A percentile compares a stretch with the other conserved stretches of the same genome.
These are phyloP conservation scores for Candida nemodendra DNA, from an alignment of 805 yeast species.

Conservation along the genomic window DNA sequence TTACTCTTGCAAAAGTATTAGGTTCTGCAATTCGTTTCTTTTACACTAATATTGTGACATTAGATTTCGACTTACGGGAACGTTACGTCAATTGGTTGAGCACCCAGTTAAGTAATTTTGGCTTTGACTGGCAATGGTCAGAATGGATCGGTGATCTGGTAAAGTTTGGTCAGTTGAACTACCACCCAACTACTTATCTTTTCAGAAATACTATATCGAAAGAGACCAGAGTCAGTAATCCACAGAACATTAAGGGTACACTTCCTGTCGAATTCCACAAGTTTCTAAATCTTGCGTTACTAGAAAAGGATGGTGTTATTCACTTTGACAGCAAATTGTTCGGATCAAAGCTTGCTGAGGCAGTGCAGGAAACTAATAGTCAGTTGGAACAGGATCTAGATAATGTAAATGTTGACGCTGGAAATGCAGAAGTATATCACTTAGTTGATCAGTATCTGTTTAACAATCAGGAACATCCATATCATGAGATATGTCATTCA, in stretches of 20 bases:
- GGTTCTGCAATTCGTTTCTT: slow-evolving; percentile 89
- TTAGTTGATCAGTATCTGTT: slow-evolving; percentile 34
- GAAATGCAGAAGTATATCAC: slow-evolving; percentile 31
- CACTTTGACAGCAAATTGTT: slow-evolving; percentile 37
- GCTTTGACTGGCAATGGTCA: slow-evolving; percentile 96
- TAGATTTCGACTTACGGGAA: slow-evolving; percentile 75
- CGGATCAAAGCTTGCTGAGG: slow-evolving; percentile 29
- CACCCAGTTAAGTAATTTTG: slow-evolving; percentile 88
- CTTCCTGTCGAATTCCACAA: slow-evolving; percentile 58
- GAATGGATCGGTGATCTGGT: slow-evolving; percentile 77
- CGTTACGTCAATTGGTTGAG: slow-evolving; percentile 89
- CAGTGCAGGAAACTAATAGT: slow-evolving; percentile 14
- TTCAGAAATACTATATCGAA: slow-evolving; percentile 77
- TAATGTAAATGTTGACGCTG: slow-evolving; percentile 19
- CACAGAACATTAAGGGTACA: slow-evolving; percentile 66
- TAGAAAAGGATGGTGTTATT: slow-evolving; percentile 34
- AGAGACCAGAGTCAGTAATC: slow-evolving; percentile 81
- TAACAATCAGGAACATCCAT: slow-evolving; percentile 33
- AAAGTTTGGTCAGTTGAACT: slow-evolving; percentile 42
- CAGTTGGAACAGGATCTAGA: slow-evolving; percentile 21
- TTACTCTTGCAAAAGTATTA: slow-evolving; percentile 85
- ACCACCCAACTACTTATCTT: slow-evolving; percentile 73
- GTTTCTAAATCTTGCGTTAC: slow-evolving; percentile 45
- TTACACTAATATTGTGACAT: slow-evolving; percentile 59
- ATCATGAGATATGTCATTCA: slow-evolving; percentile 32